Evolutionary conservation across 805 yeast genomes (phyloP).

Genomic region (Candida pseudofarinosa): DNA sequence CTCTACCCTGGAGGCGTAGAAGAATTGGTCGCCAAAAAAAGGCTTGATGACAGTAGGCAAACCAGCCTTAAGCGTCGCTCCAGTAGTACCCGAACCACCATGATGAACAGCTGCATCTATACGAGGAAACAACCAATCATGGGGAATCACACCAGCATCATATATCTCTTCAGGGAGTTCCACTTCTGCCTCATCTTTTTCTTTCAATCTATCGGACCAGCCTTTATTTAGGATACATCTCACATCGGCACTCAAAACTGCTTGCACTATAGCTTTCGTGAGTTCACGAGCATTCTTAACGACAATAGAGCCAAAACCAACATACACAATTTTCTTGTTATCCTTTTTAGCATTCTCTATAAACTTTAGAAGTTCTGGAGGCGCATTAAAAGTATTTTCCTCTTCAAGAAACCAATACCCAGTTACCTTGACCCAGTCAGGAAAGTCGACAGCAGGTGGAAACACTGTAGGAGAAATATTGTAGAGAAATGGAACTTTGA

Average conservation of each 20-base stretch:
- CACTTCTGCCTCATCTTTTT: constrained; percentile 27
- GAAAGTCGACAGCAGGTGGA: constrained; percentile 90
- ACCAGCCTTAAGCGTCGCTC: constrained; percentile 84
- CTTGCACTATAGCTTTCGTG: constrained; percentile 73
- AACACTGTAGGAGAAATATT: constrained; percentile 84
- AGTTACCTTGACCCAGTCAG: constrained; percentile 93
- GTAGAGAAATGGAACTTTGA: constrained; percentile 81
- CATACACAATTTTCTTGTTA: constrained; percentile 72
- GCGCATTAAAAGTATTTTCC: constrained; percentile 52
- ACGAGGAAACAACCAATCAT: constrained; percentile 89
- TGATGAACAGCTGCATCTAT: constrained; percentile 95
- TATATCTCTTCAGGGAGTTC: constrained; percentile 64
- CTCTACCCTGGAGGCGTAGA: constrained; percentile 82
- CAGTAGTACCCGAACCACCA: constrained; percentile 97
- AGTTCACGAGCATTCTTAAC: constrained; percentile 77
- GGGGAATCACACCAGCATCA: constrained; percentile 74
- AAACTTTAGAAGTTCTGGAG: constrained; percentile 53
- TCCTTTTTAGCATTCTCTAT: constrained; percentile 57
- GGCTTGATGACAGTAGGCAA: constrained; percentile 89
- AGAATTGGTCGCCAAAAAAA: constrained; percentile 94
- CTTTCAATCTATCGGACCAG: constrained; percentile 74
- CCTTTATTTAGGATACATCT: constrained; percentile 88
- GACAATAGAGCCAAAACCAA: constrained; percentile 95
- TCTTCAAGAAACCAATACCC: constrained; percentile 95
- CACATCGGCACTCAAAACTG: constrained; percentile 77